phyloP scores from a whole-genome alignment of 2,329 filamentous ascomycete genomes.

The Alternaria tenuissima region DNA sequence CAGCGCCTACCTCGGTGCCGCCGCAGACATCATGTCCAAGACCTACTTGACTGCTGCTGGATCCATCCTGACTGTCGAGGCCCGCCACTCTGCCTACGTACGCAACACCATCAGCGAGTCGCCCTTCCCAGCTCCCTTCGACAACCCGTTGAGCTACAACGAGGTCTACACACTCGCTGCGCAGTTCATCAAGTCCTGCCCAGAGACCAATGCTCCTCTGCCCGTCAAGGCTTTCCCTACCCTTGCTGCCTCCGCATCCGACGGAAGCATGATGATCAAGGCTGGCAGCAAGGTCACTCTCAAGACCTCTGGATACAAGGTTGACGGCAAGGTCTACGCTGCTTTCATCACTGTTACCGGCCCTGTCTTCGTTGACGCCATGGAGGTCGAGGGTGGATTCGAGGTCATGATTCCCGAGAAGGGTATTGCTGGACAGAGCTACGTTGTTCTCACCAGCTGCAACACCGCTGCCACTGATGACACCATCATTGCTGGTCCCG shows the following conservation, averaged over 20 bases:
- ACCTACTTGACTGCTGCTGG: constrained; percentile 68
- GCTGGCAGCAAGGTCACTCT: constrained; percentile 25
- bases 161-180: constrained; percentile 71
- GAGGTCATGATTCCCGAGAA: constrained; percentile 32
- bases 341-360: constrained; percentile 38
- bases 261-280: constrained; percentile 22
- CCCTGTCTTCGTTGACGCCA: constrained; percentile 29
- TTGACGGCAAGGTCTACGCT: constrained; percentile 33
- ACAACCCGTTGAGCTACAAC: constrained; percentile 66
- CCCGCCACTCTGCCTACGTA: constrained; percentile 70
- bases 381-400: constrained; percentile 24
- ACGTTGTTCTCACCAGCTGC: constrained; percentile 35
- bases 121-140: constrained; percentile 68
- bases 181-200: constrained; percentile 67
- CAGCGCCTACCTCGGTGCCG: constrained; percentile 69
- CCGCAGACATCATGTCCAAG: constrained; percentile 64
- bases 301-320: constrained; percentile 25
- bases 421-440: constrained; percentile 36
- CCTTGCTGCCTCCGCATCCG: constrained; percentile 44
- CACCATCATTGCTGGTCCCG: constrained; percentile 35
- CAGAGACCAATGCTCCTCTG: constrained; percentile 61
- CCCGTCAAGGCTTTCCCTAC: constrained; percentile 69
- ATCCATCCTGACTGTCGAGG: constrained; percentile 70
- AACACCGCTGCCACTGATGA: constrained; percentile 37
- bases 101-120: constrained; percentile 59